Percentiles rank a stretch among this genome's conserved stretches.
phyloP scores from a whole-genome alignment of 192 early-diverging fungal species.

The Coemansia javaensis region DNA sequence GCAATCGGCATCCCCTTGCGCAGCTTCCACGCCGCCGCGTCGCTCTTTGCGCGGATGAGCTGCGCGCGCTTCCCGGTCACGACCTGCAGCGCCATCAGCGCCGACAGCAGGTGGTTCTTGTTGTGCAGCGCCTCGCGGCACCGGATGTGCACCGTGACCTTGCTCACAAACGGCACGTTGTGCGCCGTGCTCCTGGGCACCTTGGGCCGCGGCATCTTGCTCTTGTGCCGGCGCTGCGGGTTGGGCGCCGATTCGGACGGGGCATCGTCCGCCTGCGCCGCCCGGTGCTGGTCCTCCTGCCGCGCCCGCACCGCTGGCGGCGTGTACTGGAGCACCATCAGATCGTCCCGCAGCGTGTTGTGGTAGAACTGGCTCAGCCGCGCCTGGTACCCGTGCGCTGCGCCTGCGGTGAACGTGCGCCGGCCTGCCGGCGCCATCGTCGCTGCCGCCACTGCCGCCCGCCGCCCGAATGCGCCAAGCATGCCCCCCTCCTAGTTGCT shows the following conservation, averaged over 20 bases:
- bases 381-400: constrained; percentile 30
- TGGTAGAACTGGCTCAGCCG: constrained; percentile 72
- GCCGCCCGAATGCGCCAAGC: constrained; percentile 22
- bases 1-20: constrained; percentile 90
- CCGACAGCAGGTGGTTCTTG: constrained; percentile 85
- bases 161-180: constrained; percentile 63
- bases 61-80: constrained; percentile 79
- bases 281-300: constrained; percentile 26
- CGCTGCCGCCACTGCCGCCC: constrained; percentile 3
- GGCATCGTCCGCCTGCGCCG: constrained; percentile 19
- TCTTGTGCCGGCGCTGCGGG: constrained; percentile 43
- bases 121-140: constrained; percentile 78
- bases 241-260: constrained; percentile 40
- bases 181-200: constrained; percentile 57
- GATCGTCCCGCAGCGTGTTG: constrained; percentile 68
- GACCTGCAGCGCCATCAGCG: constrained; percentile 84
- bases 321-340: constrained; percentile 68
- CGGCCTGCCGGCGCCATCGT: not conserved
- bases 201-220: constrained; percentile 52
- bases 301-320: constrained; percentile 53
- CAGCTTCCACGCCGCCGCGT: constrained; percentile 81
- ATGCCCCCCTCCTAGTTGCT: not conserved
- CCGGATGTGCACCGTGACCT: constrained; percentile 81
- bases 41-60: constrained; percentile 72
- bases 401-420: constrained; percentile 23